Conservation (phyloP, 306 rosid species). For the Alnus glutinosa region DNA sequence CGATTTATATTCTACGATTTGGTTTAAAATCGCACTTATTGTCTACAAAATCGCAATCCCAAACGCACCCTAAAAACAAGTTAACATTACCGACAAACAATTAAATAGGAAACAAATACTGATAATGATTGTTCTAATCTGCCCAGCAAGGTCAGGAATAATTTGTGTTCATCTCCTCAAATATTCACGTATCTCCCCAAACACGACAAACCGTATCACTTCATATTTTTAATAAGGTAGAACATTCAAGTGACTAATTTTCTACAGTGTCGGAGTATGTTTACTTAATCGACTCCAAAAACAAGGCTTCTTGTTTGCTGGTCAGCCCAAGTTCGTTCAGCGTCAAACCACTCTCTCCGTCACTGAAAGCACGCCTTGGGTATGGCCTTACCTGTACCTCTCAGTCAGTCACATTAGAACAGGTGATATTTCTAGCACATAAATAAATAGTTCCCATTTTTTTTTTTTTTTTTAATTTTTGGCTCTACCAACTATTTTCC, state of each 20-base stretch:
- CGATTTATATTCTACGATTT: too few relatives aligned
- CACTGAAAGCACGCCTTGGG: slow-evolving; percentile 82
- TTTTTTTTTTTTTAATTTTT: neutral
- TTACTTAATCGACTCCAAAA: slow-evolving; percentile 67
- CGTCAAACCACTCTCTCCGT: slow-evolving; percentile 60
- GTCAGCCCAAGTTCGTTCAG: slow-evolving; percentile 76
- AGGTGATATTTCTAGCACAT: neutral
- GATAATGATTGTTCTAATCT: slow-evolving; percentile 1
- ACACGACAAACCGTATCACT: slow-evolving; percentile 35
- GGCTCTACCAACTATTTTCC: too few relatives aligned
- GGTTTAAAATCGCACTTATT: too few relatives aligned
- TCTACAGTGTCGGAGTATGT: slow-evolving; percentile 37
- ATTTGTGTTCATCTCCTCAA: neutral
- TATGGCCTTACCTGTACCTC: slow-evolving; percentile 82
- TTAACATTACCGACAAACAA: neutral
- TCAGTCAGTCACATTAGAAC: neutral
- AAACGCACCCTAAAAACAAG: too few relatives aligned
- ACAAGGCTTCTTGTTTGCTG: slow-evolving; percentile 92
- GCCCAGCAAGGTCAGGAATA: neutral
- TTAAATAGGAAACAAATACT: neutral
- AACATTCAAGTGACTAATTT: slow-evolving; percentile 30
- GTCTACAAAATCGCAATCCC: too few relatives aligned
- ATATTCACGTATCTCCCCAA: slow-evolving; percentile 32
- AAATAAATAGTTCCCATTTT: too few relatives aligned
- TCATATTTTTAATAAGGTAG: slow-evolving; percentile 31